phyloP scores from a whole-genome alignment of 257 asterid genomes.

The Solanum clarkiae region DNA sequence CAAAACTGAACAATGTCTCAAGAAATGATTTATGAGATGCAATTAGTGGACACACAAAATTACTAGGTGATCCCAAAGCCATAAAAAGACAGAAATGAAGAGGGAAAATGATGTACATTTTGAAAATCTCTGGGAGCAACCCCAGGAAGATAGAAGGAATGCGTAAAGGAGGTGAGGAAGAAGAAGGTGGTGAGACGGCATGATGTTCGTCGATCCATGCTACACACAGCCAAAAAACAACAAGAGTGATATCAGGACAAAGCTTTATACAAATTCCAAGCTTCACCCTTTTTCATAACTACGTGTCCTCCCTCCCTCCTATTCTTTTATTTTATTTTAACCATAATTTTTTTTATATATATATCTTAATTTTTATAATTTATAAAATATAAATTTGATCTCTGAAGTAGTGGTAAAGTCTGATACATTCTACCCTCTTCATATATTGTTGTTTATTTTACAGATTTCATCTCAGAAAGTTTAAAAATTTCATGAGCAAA shows the following conservation, averaged over 20 bases:
- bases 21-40: background rate
- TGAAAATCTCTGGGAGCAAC: conserved; percentile 77
- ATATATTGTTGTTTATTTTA: too few species aligned
- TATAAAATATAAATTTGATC: too few species aligned
- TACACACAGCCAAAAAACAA: background rate
- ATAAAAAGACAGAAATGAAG: background rate
- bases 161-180: conserved; percentile 31
- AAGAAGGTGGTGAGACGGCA: conserved; percentile 23
- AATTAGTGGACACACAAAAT: background rate
- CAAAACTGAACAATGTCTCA: background rate
- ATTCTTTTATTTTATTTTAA: too few species aligned
- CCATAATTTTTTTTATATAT: too few species aligned
- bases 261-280: background rate
- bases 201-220: conserved; percentile 31
- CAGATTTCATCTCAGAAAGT: too few species aligned
- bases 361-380: too few species aligned
- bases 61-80: background rate
- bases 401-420: accelerated
- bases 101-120: conserved; percentile 17
- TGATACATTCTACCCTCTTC: too few species aligned
- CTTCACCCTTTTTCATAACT: background rate
- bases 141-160: conserved; percentile 70
- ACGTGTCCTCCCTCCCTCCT: too few species aligned
- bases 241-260: background rate
- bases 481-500: too few species aligned